These are phyloP conservation scores for Rhododendron williamsianum DNA, from an alignment of 148 eudicot species.

Conservation along the genomic window DNA sequence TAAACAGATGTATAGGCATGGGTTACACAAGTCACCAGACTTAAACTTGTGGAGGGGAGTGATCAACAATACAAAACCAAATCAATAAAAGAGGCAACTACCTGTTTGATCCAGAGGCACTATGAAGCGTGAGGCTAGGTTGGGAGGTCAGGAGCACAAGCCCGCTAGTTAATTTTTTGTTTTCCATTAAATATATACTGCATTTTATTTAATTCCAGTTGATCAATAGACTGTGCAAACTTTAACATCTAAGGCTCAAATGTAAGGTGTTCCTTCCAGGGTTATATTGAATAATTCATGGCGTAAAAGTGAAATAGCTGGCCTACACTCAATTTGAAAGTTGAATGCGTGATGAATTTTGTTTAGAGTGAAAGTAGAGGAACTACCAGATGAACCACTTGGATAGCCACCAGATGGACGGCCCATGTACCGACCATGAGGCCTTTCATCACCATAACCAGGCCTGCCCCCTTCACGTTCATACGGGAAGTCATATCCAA, in stretches of 20 bases:
- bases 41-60: not conserved
- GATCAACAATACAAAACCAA: not conserved
- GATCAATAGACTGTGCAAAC: not conserved
- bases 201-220: not conserved
- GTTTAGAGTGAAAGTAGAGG: not conserved
- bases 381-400: conserved; percentile 61
- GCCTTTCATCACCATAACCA: conserved; percentile 78
- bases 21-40: not conserved
- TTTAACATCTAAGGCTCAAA: not conserved
- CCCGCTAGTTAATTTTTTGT: not conserved
- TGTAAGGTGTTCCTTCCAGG: not conserved
- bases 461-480: conserved; percentile 89
- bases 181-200: not conserved
- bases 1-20: not conserved
- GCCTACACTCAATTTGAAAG: not conserved
- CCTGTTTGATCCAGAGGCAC: not conserved
- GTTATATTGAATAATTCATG: not conserved
- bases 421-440: conserved; percentile 74
- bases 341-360: not conserved
- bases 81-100: not conserved
- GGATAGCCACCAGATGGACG: conserved; percentile 75
- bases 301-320: not conserved
- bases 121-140: not conserved
- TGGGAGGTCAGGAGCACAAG: not conserved
- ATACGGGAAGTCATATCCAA: conserved; percentile 73